These are phyloP conservation scores for Ceratonia siliqua DNA, from an alignment of 306 rosid genomes.

Conservation along the genomic window DNA sequence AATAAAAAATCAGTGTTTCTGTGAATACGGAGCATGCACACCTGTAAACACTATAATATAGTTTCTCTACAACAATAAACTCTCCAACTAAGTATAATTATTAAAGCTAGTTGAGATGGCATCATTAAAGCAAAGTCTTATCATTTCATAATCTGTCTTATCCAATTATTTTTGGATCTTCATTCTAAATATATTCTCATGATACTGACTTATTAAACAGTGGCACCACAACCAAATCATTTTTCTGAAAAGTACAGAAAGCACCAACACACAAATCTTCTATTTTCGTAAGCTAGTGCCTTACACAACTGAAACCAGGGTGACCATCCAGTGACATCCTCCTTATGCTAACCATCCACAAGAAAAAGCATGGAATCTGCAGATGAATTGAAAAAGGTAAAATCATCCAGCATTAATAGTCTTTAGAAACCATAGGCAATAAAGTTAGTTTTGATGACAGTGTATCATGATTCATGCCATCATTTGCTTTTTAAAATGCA, in stretches of 20 bases:
- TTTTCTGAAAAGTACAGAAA: slow-evolving; percentile 24
- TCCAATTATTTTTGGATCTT: slow-evolving; percentile 23
- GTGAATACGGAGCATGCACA: not conserved
- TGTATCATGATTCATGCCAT: not conserved
- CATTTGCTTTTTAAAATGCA: not conserved
- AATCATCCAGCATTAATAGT: no score
- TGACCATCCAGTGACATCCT: slow-evolving; percentile 83
- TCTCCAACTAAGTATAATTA: slow-evolving; percentile 15
- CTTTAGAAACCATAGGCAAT: not conserved
- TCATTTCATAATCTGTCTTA: slow-evolving; percentile 29
- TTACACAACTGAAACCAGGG: slow-evolving; percentile 86
- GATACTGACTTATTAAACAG: slow-evolving; percentile 13
- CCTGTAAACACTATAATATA: not conserved
- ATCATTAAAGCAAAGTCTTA: slow-evolving; percentile 18
- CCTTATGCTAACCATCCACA: slow-evolving; percentile 81
- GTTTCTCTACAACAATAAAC: slow-evolving; percentile 22
- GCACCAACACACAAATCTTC: not conserved
- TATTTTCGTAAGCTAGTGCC: slow-evolving; percentile 29
- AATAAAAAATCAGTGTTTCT: not conserved
- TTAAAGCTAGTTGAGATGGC: not conserved
- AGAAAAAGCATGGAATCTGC: slow-evolving; percentile 87
- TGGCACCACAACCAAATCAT: slow-evolving; percentile 1
- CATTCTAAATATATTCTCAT: slow-evolving; percentile 19
- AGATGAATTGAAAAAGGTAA: slow-evolving; percentile 33
- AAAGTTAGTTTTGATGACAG: slow-evolving; percentile 8